Evolutionary conservation across 2,329 filamentous ascomycete species (phyloP), one percentile per base, ranked within the genome.

Genomic region (Sporothrix inflata): DNA sequence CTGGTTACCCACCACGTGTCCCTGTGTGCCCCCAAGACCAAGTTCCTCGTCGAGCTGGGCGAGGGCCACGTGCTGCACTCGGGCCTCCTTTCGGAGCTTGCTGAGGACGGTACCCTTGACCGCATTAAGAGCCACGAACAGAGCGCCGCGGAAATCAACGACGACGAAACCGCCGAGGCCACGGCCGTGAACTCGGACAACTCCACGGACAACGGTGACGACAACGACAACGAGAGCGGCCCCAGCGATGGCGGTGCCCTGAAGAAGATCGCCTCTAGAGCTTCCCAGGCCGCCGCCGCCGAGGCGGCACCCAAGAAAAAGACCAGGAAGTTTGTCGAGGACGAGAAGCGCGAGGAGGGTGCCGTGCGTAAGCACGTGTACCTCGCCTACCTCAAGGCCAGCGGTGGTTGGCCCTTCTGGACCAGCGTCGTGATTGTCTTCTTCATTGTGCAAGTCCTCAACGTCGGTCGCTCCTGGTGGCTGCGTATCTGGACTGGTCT

Each of bases 1-100:
- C 82, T 96, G 4, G 93, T 94, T 34, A 96, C 93, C 0, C 93
- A 96, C 77, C 92, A 95, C 76, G 90, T 94, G 24, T 88, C 88
- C 3, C 84, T 95, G 1, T 91, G 90, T 75, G 85, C 92, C 72
- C 85, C 91, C 14, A 88, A 88, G 77, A 89, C 93, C 7, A 92
- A 92, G 76, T 95, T 92, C 76, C 84, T 92, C 7, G 90, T 94
- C 4, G 88, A 93, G 74, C 86, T 96, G 1, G 90, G 89, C 24
- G 88, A 93, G 70, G 93, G 92, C 9, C 85, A 83, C 7, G 86
- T 92, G 9, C 83, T 90, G 53, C 84, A 91, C 75, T 86, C 89
- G 2, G 92, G 92, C 0, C 81, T 89, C 0, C 83, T 92, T 1
- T 86, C 88, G 0, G 90, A 94, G n/a, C 81, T 91, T n/a, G 83